These are phyloP conservation scores for Penicillium waksmanii DNA, from an alignment of 495 filamentous ascomycete species.

Conservation along the genomic window DNA sequence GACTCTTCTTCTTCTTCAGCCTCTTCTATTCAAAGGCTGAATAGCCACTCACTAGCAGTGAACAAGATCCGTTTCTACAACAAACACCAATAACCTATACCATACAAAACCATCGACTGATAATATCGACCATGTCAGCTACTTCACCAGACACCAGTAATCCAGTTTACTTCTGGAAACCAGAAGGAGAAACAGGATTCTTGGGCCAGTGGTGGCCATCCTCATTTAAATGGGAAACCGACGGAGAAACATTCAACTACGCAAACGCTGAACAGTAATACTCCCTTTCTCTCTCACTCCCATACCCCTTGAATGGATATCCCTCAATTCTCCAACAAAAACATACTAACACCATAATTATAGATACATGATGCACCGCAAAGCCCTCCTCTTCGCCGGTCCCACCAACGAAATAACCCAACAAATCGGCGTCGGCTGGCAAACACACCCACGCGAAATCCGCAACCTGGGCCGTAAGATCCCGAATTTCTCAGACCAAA, in stretches of 20 bases:
- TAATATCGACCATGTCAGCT: not conserved
- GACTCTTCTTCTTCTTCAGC: not conserved
- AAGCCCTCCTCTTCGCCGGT: slow-evolving; percentile 17
- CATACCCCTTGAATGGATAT: not conserved
- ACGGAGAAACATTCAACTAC: slow-evolving; percentile 1
- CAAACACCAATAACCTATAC: too few species aligned
- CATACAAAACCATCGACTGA: not conserved
- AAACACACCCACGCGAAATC: slow-evolving; percentile 10
- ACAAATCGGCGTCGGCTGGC: slow-evolving; percentile 11
- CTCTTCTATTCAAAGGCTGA: not conserved
- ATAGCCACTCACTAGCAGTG: too few species aligned
- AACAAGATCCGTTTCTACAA: too few species aligned
- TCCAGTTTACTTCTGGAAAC: slow-evolving; percentile 21
- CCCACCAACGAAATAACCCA: slow-evolving; percentile 8
- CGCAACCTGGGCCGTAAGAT: slow-evolving; percentile 12
- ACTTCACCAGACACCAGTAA: not conserved
- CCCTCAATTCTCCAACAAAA: not conserved
- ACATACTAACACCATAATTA: not conserved
- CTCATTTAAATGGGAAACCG: slow-evolving; percentile 8
- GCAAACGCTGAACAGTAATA: slow-evolving; percentile 15
- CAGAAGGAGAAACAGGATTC: slow-evolving; percentile 13
- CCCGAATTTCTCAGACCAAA: slow-evolving; percentile 10
- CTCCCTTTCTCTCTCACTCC: too few species aligned
- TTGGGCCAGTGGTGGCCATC: slow-evolving; percentile 22
- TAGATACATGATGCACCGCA: slow-evolving; percentile 16